Evolutionary conservation across 345 rosid species (phyloP).

Genomic region (Salix udensis): DNA sequence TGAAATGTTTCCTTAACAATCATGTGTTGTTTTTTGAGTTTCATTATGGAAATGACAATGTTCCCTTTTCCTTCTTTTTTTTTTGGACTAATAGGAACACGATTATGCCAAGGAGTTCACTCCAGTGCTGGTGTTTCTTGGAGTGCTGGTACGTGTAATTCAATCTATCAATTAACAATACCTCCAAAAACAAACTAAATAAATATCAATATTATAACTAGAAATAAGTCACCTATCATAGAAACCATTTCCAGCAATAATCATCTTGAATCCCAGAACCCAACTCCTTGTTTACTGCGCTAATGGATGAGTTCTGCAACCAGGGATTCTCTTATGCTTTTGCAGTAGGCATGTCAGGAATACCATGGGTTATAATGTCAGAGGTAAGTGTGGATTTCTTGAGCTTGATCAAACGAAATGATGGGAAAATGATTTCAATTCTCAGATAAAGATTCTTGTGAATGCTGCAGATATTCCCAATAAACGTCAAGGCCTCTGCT

Average conservation of each 20-base stretch:
- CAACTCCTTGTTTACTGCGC: no score
- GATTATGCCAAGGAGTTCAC: conserved; percentile 20
- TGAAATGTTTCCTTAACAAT: no score
- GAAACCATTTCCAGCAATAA: no score
- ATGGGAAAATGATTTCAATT: no score
- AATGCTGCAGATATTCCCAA: background rate
- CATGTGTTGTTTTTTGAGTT: no score
- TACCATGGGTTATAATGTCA: conserved; percentile 79
- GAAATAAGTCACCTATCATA: no score
- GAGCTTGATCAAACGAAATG: background rate
- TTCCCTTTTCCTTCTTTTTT: background rate
- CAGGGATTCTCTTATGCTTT: conserved; percentile 45
- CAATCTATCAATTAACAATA: no score
- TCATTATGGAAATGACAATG: background rate
- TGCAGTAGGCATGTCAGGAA: conserved; percentile 67
- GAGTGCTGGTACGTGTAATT: conserved; percentile 32
- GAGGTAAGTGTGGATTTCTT: conserved; percentile 42
- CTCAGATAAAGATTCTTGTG: background rate
- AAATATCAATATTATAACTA: no score
- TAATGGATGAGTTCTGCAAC: background rate
- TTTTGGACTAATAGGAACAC: conserved; percentile 16
- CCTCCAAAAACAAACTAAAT: no score
- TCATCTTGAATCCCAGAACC: no score
- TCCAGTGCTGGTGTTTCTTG: conserved; percentile 27
- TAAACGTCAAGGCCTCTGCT: conserved; percentile 1